Evolutionary conservation across 768 basidiomycete species (phyloP).

Genomic region (Suillus ampliporus): DNA sequence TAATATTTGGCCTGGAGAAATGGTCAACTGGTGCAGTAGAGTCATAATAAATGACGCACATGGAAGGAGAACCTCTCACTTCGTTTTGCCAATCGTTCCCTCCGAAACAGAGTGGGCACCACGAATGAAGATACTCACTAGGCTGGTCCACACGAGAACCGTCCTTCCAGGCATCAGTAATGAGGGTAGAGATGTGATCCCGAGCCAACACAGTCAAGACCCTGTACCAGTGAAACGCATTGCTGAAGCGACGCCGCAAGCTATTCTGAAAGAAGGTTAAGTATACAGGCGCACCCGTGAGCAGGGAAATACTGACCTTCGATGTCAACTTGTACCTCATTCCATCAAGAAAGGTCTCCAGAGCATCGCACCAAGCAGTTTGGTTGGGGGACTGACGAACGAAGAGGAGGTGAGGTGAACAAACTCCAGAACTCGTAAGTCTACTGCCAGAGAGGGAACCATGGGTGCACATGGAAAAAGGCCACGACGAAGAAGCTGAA

Average conservation of each 20-base stretch:
- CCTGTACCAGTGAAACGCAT: slow-evolving; percentile 34
- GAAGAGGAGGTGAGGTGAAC: slow-evolving; percentile 29
- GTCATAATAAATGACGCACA: not conserved
- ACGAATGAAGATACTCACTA: slow-evolving; percentile 24
- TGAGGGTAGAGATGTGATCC: slow-evolving; percentile 16
- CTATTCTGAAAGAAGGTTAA: slow-evolving; percentile 24
- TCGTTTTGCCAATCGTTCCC: not conserved
- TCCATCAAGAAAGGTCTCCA: slow-evolving; percentile 28
- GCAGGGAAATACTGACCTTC: slow-evolving; percentile 17
- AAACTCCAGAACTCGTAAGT: slow-evolving; percentile 37
- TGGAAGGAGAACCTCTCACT: not conserved
- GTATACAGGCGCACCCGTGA: not conserved
- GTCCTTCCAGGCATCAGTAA: not conserved
- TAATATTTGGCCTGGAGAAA: slow-evolving; percentile 27
- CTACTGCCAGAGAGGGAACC: slow-evolving; percentile 37
- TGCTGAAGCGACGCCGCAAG: slow-evolving; percentile 29
- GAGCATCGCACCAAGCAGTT: slow-evolving; percentile 32
- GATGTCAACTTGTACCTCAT: slow-evolving; percentile 26
- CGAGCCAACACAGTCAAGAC: slow-evolving; percentile 19
- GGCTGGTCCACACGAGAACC: slow-evolving; percentile 6
- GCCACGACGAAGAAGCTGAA: slow-evolving; percentile 31
- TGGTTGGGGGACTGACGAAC: slow-evolving; percentile 32
- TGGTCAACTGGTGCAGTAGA: not conserved
- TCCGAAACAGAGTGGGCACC: slow-evolving; percentile 37
- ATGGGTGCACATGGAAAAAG: slow-evolving; percentile 37